Conservation (phyloP, 495 filamentous ascomycete genomes). For the Cryomyces minteri region DNA sequence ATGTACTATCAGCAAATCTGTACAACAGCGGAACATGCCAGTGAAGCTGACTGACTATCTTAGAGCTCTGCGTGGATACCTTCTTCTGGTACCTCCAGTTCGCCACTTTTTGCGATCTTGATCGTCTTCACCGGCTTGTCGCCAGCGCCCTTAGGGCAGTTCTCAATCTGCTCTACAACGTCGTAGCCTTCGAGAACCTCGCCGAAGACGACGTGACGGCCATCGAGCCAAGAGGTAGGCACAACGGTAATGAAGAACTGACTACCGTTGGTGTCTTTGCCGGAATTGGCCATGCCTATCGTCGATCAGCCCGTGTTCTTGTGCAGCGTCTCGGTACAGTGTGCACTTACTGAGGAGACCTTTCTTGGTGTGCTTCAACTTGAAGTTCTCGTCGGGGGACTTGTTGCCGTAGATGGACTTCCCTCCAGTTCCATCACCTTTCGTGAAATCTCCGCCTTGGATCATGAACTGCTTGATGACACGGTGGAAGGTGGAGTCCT, state of each 20-base stretch:
- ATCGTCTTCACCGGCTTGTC: conserved; percentile 61
- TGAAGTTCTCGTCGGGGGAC: conserved; percentile 99
- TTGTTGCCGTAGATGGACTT: conserved; percentile 95
- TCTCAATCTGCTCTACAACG: conserved; percentile 75
- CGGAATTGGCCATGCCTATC: conserved; percentile 85
- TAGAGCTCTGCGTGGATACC: conserved; percentile 95
- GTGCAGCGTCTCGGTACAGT: background rate
- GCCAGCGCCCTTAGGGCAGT: conserved; percentile 44
- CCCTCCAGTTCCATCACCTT: conserved; percentile 85
- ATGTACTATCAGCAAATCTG: conserved; percentile 14
- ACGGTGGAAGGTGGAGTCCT: conserved; percentile 92
- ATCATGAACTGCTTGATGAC: conserved; percentile 99
- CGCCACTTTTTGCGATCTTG: conserved; percentile 89
- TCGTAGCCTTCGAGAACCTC: conserved; percentile 51
- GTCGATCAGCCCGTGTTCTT: background rate
- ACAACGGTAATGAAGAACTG: conserved; percentile 86
- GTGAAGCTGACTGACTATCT: background rate
- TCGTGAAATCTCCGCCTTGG: conserved; percentile 98
- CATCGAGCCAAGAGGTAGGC: conserved; percentile 54
- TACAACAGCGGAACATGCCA: conserved; percentile 1
- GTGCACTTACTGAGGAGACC: conserved; percentile 37
- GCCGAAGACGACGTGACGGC: conserved; percentile 70
- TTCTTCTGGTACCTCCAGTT: conserved; percentile 76
- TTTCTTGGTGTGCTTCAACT: conserved; percentile 69
- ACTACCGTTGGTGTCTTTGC: conserved; percentile 94